These are phyloP conservation scores for Hypocrella siamensis DNA, from an alignment of 2,329 filamentous ascomycete genomes.

Conservation along the genomic window DNA sequence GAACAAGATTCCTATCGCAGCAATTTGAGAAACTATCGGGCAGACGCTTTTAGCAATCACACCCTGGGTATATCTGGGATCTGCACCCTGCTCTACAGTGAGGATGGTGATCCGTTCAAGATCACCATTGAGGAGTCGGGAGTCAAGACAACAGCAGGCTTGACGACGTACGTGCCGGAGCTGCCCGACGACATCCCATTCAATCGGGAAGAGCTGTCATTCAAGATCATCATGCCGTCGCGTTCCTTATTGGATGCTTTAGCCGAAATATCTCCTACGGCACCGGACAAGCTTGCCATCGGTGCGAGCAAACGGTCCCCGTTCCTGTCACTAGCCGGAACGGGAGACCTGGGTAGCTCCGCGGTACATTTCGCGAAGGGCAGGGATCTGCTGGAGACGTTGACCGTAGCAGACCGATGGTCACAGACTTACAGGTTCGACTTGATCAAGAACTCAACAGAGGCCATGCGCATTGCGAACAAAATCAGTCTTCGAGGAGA, in stretches of 20 bases:
- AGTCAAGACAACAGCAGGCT: constrained; percentile 75
- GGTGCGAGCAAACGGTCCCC: constrained; percentile 47
- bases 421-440: constrained; percentile 73
- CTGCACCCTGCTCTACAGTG: constrained; percentile 66
- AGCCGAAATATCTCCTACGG: constrained; percentile 52
- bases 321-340: constrained; percentile 58
- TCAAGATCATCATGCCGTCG: constrained; percentile 91
- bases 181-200: constrained; percentile 73
- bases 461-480: constrained; percentile 84
- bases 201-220: constrained; percentile 58
- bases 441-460: constrained; percentile 67
- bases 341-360: constrained; percentile 40
- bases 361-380: constrained; percentile 52
- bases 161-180: constrained; percentile 76
- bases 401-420: constrained; percentile 44
- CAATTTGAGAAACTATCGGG: constrained; percentile 44
- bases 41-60: constrained; percentile 70
- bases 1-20: constrained; percentile 46
- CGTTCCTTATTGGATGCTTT: constrained; percentile 57
- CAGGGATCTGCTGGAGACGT: constrained; percentile 57
- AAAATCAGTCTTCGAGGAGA: constrained; percentile 89
- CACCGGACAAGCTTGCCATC: constrained; percentile 58
- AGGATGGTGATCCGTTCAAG: constrained; percentile 62
- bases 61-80: constrained; percentile 71
- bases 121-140: constrained; percentile 76